A percentile compares a stretch with the other conserved stretches of the same genome.
Conservation (phyloP, 2,329 filamentous ascomycete genomes). For the Colletotrichum abscissum region DNA sequence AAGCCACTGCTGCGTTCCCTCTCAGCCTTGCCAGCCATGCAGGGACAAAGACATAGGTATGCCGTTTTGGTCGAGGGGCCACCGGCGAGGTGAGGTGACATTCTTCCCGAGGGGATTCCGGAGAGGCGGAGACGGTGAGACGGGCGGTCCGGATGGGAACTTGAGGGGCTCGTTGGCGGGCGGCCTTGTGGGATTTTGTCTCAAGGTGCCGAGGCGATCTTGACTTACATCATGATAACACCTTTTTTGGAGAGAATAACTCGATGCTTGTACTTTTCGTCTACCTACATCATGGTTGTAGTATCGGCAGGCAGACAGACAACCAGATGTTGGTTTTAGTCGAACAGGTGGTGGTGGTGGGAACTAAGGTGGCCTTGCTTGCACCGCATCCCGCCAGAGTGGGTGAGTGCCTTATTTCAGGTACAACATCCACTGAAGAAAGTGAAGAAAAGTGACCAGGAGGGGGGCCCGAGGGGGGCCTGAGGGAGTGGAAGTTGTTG, state of each 20-base stretch:
- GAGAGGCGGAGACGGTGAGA: not conserved
- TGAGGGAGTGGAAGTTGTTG: not conserved
- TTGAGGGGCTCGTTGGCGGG: not conserved
- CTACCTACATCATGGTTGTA: not conserved
- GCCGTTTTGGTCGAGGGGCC: not conserved
- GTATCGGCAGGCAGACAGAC: not conserved
- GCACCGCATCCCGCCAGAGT: not conserved
- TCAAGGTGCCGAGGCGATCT: not conserved
- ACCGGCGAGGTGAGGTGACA: conserved; percentile 1
- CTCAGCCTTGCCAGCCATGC: not conserved
- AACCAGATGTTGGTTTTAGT: not conserved
- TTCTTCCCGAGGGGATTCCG: conserved; percentile 8
- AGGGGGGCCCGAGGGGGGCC: too few species aligned
- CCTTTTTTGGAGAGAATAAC: not conserved
- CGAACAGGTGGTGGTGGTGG: not conserved
- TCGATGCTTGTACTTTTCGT: not conserved
- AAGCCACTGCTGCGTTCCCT: not conserved
- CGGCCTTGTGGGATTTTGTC: not conserved
- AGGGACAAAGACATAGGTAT: not conserved
- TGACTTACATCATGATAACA: not conserved
- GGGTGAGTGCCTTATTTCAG: not conserved
- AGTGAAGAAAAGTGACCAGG: not conserved
- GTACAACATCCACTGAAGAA: conserved; percentile 29
- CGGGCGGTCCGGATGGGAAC: not conserved
- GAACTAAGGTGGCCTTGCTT: not conserved